phyloP scores from a whole-genome alignment of 2,329 filamentous ascomycete genomes.

The Zasmidium angulare region DNA sequence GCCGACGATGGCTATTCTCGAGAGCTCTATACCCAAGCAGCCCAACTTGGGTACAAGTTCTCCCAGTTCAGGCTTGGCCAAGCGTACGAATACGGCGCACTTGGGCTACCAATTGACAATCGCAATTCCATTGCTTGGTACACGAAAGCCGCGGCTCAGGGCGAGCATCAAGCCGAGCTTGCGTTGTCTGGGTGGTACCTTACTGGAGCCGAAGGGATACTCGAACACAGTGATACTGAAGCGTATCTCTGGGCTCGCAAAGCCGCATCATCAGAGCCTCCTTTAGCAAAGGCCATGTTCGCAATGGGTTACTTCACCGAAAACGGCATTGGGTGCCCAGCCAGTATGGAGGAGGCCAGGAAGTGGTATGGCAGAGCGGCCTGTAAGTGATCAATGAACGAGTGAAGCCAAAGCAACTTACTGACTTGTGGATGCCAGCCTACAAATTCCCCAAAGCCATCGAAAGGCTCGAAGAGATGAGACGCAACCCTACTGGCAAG shows the following conservation, averaged over 20 bases:
- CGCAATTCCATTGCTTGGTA: constrained; percentile 92
- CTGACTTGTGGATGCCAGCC: constrained; percentile 52
- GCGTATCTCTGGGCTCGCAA: constrained; percentile 97
- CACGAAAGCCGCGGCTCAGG: constrained; percentile 82
- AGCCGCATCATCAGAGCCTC: constrained; percentile 68
- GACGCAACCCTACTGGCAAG: constrained; percentile 60
- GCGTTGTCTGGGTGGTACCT: constrained; percentile 66
- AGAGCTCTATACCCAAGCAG: constrained; percentile 80
- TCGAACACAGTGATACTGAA: constrained; percentile 91
- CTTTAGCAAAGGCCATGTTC: constrained; percentile 88
- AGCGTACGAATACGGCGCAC: constrained; percentile 83
- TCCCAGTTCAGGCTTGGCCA: constrained; percentile 87
- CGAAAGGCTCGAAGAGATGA: constrained; percentile 85
- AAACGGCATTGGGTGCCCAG: constrained; percentile 82
- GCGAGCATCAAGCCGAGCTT: constrained; percentile 86
- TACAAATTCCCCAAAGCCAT: constrained; percentile 94
- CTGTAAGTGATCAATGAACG: constrained; percentile 21
- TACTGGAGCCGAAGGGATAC: constrained; percentile 81
- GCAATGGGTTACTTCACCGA: constrained; percentile 98
- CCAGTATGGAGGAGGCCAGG: constrained; percentile 91
- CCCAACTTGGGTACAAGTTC: constrained; percentile 89
- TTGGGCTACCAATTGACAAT: constrained; percentile 81
- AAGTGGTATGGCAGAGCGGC: constrained; percentile 95
- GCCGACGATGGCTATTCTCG: constrained; percentile 79
- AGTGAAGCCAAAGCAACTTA: background rate